Evolutionary conservation across 495 filamentous ascomycete species (phyloP).

Genomic region (Ramalina intermedia): DNA sequence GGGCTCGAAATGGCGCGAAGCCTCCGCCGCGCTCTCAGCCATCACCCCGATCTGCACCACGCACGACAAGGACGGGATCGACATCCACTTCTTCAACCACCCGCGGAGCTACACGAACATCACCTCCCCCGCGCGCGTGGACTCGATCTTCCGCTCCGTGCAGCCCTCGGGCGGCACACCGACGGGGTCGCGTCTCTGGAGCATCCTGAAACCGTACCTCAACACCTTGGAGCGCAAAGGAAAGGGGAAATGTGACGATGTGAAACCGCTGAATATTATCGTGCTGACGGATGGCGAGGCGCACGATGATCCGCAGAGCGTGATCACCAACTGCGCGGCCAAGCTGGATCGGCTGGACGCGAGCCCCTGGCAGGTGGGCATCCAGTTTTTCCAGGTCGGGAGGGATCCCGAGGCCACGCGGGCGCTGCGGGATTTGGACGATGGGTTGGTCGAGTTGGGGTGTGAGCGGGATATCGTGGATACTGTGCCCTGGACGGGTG

Average conservation of each 20-base stretch:
- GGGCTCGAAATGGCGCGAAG: slow-evolving; percentile 65
- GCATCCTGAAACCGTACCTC: slow-evolving; percentile 64
- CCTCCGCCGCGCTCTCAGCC: slow-evolving; percentile 49
- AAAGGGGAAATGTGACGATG: slow-evolving; percentile 28
- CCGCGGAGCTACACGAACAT: slow-evolving; percentile 42
- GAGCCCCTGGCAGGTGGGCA: slow-evolving; percentile 72
- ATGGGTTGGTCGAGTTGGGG: slow-evolving; percentile 44
- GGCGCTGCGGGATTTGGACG: slow-evolving; percentile 64
- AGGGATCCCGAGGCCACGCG: slow-evolving; percentile 47
- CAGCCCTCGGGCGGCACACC: slow-evolving; percentile 54
- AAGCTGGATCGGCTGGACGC: slow-evolving; percentile 60
- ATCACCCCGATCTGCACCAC: slow-evolving; percentile 77
- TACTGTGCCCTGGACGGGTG: slow-evolving; percentile 60
- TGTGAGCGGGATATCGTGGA: slow-evolving; percentile 82
- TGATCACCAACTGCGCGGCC: slow-evolving; percentile 52
- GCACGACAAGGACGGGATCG: slow-evolving; percentile 81
- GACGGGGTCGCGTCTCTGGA: slow-evolving; percentile 55
- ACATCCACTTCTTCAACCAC: slow-evolving; percentile 81
- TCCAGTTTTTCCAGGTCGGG: slow-evolving; percentile 97
- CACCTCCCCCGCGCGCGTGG: slow-evolving; percentile 34
- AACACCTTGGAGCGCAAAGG: slow-evolving; percentile 24
- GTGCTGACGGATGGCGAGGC: slow-evolving; percentile 84
- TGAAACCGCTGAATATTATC: slow-evolving; percentile 87
- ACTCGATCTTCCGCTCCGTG: slow-evolving; percentile 52
- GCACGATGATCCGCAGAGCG: slow-evolving; percentile 62